Base-by-base conservation (phyloP, 2,329 filamentous ascomycete genomes). In the Botrytis hyacinthi region DNA sequence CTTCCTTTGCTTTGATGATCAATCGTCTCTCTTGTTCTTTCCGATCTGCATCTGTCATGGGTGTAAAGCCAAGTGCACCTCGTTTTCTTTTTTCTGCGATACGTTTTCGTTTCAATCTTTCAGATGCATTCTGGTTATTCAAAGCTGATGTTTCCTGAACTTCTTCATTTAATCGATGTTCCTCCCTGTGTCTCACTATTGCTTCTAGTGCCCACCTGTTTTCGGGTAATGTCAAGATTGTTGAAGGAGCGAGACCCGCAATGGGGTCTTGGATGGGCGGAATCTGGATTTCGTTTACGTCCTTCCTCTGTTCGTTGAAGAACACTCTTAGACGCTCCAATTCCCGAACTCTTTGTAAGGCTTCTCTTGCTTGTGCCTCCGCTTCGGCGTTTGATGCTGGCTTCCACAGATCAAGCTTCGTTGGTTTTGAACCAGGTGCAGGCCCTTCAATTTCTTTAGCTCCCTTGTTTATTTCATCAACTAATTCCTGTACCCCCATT, bases 21-120 rank as follows among this genome's bases (percentile, higher is more conserved):
- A 68, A 32, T 57, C 9, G 10, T 14, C 4, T 29, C 20, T 68
- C 35, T 32, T 57, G 48, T 35, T 22, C 26, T 32, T 32, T 22
- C 14, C 29, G 35, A 42, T 57, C 48, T 18, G 66, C 66, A 22
- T 57, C 66, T 29, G 66, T 68, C 35, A 42, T 68, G 16, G 18
- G 9, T 2, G 66, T 57, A 42, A 68, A 68, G 0, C 66, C 66
- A 26, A 57, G 35, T 2, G 35, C 14, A 42, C 66, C 66, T 40
- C 35, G 66, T 22, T 22, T 57, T 20, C 66, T 18, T 32, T 26
- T 57, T 32, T 57, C 48, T 1, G 66, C 48, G 5, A 68, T 40
- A 32, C 66, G 66, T 42, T 57, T 57, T 8, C 66, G 66, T 57
- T 68, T 68, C 35, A 57, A 32, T 68, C 66, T 57, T 42, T 57